Percentiles rank a stretch among this genome's conserved stretches.
phyloP scores from a whole-genome alignment of 345 rosid species.

The Populus deltoides region DNA sequence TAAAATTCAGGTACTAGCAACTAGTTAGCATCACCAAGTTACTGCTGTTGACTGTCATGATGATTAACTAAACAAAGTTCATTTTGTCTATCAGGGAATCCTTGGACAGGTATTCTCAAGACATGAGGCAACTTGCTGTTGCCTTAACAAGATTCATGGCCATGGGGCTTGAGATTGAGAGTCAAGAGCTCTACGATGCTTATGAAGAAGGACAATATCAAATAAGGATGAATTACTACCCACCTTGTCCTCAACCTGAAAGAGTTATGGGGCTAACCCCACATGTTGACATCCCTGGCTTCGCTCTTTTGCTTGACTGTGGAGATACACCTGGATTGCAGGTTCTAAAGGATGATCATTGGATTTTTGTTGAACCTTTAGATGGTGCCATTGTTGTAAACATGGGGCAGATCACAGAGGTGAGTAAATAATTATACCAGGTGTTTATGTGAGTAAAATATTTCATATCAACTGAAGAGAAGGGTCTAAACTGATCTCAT shows the following conservation, averaged over 20 bases:
- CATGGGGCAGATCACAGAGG: slow-evolving; percentile 21
- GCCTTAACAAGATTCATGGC: slow-evolving; percentile 16
- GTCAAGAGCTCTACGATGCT: slow-evolving; percentile 11
- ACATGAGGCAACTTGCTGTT: slow-evolving; percentile 18
- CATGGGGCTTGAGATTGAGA: slow-evolving; percentile 13
- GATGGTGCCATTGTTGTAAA: slow-evolving; percentile 17
- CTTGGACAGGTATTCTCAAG: slow-evolving; percentile 19
- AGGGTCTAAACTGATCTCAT: no score
- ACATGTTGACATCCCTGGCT: slow-evolving; percentile 20
- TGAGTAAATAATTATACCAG: background rate
- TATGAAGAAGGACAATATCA: slow-evolving; percentile 5
- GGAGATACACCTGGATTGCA: slow-evolving; percentile 23
- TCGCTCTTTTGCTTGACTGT: slow-evolving; percentile 22
- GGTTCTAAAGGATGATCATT: slow-evolving; percentile 8
- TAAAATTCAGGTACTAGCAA: slow-evolving; percentile 12
- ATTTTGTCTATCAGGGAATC: slow-evolving; percentile 9
- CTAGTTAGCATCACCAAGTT: background rate
- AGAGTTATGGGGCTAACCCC: slow-evolving; percentile 7
- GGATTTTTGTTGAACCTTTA: slow-evolving; percentile 18
- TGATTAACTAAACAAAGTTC: no score
- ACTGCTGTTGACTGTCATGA: no score
- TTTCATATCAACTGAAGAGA: no score
- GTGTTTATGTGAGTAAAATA: no score
- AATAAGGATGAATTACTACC: slow-evolving; percentile 21
- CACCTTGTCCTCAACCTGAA: slow-evolving; percentile 20